Base-by-base conservation (phyloP, 2,329 filamentous ascomycete genomes). In the Colletotrichum tropicale region DNA sequence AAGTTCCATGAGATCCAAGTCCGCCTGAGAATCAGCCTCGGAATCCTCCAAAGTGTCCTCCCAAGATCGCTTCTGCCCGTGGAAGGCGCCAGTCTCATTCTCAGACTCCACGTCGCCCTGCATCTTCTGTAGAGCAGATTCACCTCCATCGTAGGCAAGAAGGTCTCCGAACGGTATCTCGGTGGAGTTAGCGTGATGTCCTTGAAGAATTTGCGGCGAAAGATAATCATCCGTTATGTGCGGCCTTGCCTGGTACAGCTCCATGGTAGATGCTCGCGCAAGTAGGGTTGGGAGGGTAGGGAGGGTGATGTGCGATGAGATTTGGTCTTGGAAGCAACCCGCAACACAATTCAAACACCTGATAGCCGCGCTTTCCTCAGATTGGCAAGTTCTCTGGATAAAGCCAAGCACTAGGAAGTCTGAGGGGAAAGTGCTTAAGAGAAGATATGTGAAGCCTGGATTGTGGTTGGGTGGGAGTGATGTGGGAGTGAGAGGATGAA, bases 141-240 rank as follows among this genome's bases (percentile, higher is more conserved):
- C 64, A 8, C 69, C 74, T 18, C 66, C 58, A 8, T 69, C 65
- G 61, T 73, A 73, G 21, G 26, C 36, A 18, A 70, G 15, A 5
- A 77, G 36, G 28, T 77, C 70, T 32, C 66, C 66, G 16, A 73
- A 64, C 5, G 74, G 28, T n/a, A 77, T 65, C 75, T 77, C 61
- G 2, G 36, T 6, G 8, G 28, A 8, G 24, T 73, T 55, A 68
- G 70, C 48, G 43, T 18, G 26, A 9, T 60, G 8, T 64, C 38
- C 58, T n/a, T 9, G 34, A 26, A 13, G 5, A 18, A 3, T 43
- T 21, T 32, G 16, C n/a, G n/a, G n/a, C 8, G 43, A 5, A 3
- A 52, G 12, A 21, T 21, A 6, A 9, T n/a, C 3, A 21, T 24
- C n/a, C 43, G 43, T 6, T 13, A 24, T 3, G 43, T 13, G 43